Base-by-base conservation (phyloP, 2,329 filamentous ascomycete species). In the Gliomastix tumulicola region DNA sequence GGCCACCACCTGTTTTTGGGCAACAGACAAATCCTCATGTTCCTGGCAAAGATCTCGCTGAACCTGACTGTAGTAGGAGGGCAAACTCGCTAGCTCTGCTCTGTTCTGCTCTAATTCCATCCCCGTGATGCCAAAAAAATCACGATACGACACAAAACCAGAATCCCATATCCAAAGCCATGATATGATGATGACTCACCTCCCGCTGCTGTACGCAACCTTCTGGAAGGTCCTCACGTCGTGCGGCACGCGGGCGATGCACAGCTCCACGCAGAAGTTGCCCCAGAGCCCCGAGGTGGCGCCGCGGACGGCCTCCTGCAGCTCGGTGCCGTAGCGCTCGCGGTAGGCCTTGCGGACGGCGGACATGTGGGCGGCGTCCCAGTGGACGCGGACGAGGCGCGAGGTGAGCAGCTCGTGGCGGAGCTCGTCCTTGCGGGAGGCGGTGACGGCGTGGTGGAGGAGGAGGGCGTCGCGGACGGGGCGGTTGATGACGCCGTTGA, bases 401-500 rank as follows among this genome's bases (percentile, higher is more conserved):
- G 84, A 89, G 44, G 94, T 94, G 35, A 98, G 76, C 34, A 96
- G 67, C 56, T 96, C 90, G 32, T 85, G 83, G 21, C 90, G 79
- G 44, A 89, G 69, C 36, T 74, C 62, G 53, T 90, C 85, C 44
- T 76, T 76, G 45, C 72, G 76, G 4, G 82, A 82, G 32, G 83
- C 76, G 16, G 80, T 83, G 45, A 97, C 79, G 3, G 92, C 90
- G 64, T 97, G 92, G 59, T 94, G 82, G 3, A 98, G 70, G 4
- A 97, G 79, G 25, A 96, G 74, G 4, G 90, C 88, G 58, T 97
- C 92, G 38, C 92, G 86, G 44, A 94, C 88, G 6, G 92, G 89
- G 41, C 85, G 85, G 65, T 97, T 97, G 66, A 97, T 94, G 39
- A 94, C 81, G 51, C 92, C 92, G 63, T 97, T 96, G 53, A 98